Evolutionary conservation across 306 rosid species (phyloP), one percentile per base, ranked within the genome.

Genomic region (Quercus alba): DNA sequence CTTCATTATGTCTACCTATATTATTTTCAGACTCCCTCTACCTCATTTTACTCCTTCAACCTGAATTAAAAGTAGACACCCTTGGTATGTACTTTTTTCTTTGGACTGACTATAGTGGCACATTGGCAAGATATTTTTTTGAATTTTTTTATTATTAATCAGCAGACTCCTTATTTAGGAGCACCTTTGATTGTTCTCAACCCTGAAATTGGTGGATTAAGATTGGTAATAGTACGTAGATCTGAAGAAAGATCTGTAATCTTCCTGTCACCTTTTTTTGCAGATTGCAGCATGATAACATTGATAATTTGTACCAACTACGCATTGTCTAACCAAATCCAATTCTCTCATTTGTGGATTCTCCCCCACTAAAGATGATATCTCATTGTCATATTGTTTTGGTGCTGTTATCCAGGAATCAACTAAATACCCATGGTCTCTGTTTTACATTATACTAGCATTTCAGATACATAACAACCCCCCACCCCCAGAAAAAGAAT

Each of bases 31-130:
- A 13, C 30, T 23, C 66, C 17, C 5, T 58, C 13, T 58, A 4
- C 17, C 31, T 21, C 31, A 0, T 58, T 58, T 58, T 25, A 58
- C 66, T 21, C 30, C 7, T 3, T 68, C 25, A 38, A 17, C 5
- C 11, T 15, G 55, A 20, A 19, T 33, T 38, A 38, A 12, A 69
- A 46, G 55, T 8, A 68, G 9, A 3, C 51, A 19, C 25, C 46
- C 30, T 38, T 38, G n/a, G 55, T 38, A 9, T 10, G 1, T 19
- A 6, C 19, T n/a, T 68, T 3, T 35, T n/a, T 69, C 41, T 58
- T 21, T 58, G 64, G 64, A 58, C 66, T 57, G 62, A 25, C 78
- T 49, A 55, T 51, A 82, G 11, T 81, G 28, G 72, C 25, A 61
- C 21, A 69, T 38, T 61, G 35, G 41, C 44, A 18, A 4, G 41